Percentiles rank a stretch among this genome's conserved stretches.
Conservation (phyloP, 495 filamentous ascomycete genomes). For the Cercophora sp. region DNA sequence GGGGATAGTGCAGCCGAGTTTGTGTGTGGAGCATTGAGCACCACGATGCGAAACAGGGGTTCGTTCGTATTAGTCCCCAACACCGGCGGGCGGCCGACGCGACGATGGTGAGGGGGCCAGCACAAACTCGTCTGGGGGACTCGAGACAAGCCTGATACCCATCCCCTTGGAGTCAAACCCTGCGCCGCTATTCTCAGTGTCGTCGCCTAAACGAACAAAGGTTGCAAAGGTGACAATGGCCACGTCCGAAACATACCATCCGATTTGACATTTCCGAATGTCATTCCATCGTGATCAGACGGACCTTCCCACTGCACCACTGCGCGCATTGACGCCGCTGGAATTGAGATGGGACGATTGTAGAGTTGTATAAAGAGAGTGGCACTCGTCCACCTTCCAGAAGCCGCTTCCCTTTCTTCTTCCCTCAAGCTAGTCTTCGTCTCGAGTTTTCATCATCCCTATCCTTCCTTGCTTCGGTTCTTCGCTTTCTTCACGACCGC, state of each 20-base stretch:
- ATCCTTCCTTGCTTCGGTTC: background rate
- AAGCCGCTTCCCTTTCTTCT: background rate
- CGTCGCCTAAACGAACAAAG: background rate
- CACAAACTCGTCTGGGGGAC: background rate
- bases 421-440: slow-evolving; percentile 7
- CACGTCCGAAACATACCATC: too few relatives aligned
- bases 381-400: too few relatives aligned
- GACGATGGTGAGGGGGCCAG: background rate
- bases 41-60: slow-evolving; percentile 12
- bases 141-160: slow-evolving; percentile 8
- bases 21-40: background rate
- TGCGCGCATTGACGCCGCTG: too few relatives aligned
- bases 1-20: too few relatives aligned
- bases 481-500: slow-evolving; percentile 6
- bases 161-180: background rate
- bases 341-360: too few relatives aligned
- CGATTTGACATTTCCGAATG: too few relatives aligned
- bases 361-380: too few relatives aligned
- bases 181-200: background rate
- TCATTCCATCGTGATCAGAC: too few relatives aligned
- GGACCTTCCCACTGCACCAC: too few relatives aligned
- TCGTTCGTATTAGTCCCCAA: background rate
- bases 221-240: background rate
- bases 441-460: background rate
- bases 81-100: background rate